These are phyloP conservation scores for Dactylellina drechsleri DNA, from an alignment of 2,329 filamentous ascomycete species.

Conservation along the genomic window DNA sequence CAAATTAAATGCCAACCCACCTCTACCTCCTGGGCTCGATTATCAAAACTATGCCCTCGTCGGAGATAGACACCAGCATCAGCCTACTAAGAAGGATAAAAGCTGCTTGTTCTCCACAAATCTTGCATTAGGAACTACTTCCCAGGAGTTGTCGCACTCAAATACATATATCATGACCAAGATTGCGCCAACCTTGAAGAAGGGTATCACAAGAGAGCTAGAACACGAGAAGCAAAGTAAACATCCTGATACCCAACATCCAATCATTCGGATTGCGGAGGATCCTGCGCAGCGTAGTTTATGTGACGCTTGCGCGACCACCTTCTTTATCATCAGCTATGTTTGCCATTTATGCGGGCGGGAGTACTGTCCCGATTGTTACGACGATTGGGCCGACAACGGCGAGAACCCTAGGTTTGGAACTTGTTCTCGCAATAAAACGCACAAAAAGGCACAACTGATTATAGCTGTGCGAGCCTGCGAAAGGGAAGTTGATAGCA, in stretches of 20 bases:
- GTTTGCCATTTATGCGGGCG: slow-evolving; percentile 58
- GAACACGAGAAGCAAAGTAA: slow-evolving; percentile 30
- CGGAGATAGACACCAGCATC: slow-evolving; percentile 32
- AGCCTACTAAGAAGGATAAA: slow-evolving; percentile 9
- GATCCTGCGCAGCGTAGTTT: slow-evolving; percentile 50
- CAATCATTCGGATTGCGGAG: slow-evolving; percentile 44
- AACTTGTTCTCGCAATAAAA: slow-evolving; percentile 54
- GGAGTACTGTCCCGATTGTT: slow-evolving; percentile 59
- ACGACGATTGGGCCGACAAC: slow-evolving; percentile 56
- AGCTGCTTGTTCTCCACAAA: slow-evolving; percentile 28
- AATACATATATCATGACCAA: slow-evolving; percentile 45
- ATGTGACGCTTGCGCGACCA: slow-evolving; percentile 58
- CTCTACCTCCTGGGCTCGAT: slow-evolving; percentile 35
- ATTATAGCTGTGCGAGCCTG: slow-evolving; percentile 56
- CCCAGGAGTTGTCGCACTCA: not conserved
- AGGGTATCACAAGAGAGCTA: slow-evolving; percentile 29
- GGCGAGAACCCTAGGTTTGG: slow-evolving; percentile 39
- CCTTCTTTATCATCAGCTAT: slow-evolving; percentile 57
- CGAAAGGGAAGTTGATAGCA: slow-evolving; percentile 52
- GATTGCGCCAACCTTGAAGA: slow-evolving; percentile 24
- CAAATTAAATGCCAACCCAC: slow-evolving; percentile 18
- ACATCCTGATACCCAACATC: slow-evolving; percentile 20
- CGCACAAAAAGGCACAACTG: slow-evolving; percentile 55
- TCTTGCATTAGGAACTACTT: slow-evolving; percentile 1
- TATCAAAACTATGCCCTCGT: slow-evolving; percentile 42